Base-by-base conservation (phyloP, 2,329 filamentous ascomycete genomes). In the Fusarium dlaminii region DNA sequence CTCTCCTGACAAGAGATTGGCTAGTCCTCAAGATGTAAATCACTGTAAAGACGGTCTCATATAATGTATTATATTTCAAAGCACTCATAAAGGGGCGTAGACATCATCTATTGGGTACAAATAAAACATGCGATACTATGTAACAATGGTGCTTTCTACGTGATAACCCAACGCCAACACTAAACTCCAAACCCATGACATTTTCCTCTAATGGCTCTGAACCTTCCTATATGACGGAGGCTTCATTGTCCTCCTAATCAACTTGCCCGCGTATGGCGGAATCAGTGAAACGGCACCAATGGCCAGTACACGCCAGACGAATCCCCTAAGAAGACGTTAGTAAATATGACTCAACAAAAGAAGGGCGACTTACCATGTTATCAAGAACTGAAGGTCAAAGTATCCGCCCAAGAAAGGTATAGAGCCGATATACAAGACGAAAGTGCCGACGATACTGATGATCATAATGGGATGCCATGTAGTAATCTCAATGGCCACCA, bases 391-490 rank as follows among this genome's bases (percentile, higher is more conserved):
- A 43, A 98, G 87, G 79, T 98, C 94, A 83, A 96, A 98, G 81
- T 98, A 98, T n/a, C 88, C 88, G 6, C 92, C 93, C 29, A 99
- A 83, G 78, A 98, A 97, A 6, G 96, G 96, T 27, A 98, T 87
- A 43, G 91, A 94, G 7, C 90, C 94, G 32, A 95, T 86, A 79
- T 94, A 99, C n/a, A 96, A 81, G 34, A 92, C 81, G 49, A 93
- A 92, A 0, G 96, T 99, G 20, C 94, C 95, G 11, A 98, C 79
- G 69, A 98, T 93, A 75, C 89, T 92, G 58, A 94, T 85, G 62
- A 97, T 92, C 95, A 98, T 98, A 71, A 96, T 87, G 43, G 93
- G 93, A 82, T 98, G 96, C 96, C 96, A 99, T 1, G 96, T 99
- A 8, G 94, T 98, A 77, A 99, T 94, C 81, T 98, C 94, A 67